phyloP scores from a whole-genome alignment of 2,329 filamentous ascomycete genomes.

The Xylariaceae sp. region DNA sequence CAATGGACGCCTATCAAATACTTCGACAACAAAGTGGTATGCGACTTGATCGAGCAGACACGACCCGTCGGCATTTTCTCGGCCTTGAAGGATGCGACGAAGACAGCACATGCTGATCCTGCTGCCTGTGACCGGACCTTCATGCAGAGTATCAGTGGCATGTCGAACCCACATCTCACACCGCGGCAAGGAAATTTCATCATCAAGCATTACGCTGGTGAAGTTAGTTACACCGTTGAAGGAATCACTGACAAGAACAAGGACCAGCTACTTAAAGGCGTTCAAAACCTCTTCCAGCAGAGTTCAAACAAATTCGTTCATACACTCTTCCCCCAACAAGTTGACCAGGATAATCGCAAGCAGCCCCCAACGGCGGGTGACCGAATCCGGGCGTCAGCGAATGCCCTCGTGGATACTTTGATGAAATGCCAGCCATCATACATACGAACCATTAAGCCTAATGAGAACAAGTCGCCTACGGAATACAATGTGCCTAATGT shows the following conservation, averaged over 20 bases:
- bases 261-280: conserved; percentile 89
- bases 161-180: conserved; percentile 87
- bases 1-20: conserved; percentile 99
- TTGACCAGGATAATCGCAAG: conserved; percentile 93
- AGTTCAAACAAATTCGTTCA: conserved; percentile 85
- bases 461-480: conserved; percentile 93
- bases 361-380: conserved; percentile 92
- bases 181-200: conserved; percentile 94
- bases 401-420: conserved; percentile 86
- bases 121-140: conserved; percentile 93
- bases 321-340: conserved; percentile 81
- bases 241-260: conserved; percentile 99
- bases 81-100: conserved; percentile 93
- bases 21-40: conserved; percentile 99
- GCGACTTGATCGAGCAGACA: conserved; percentile 89
- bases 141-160: conserved; percentile 84
- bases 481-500: conserved; percentile 93
- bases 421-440: conserved; percentile 98
- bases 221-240: conserved; percentile 88
- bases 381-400: conserved; percentile 91
- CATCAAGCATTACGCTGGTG: conserved; percentile 97
- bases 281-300: conserved; percentile 77
- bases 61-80: conserved; percentile 90
- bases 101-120: conserved; percentile 95
- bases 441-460: conserved; percentile 98